These are phyloP conservation scores for Ogataea haglerorum DNA, from an alignment of 805 yeast genomes.

Conservation along the genomic window DNA sequence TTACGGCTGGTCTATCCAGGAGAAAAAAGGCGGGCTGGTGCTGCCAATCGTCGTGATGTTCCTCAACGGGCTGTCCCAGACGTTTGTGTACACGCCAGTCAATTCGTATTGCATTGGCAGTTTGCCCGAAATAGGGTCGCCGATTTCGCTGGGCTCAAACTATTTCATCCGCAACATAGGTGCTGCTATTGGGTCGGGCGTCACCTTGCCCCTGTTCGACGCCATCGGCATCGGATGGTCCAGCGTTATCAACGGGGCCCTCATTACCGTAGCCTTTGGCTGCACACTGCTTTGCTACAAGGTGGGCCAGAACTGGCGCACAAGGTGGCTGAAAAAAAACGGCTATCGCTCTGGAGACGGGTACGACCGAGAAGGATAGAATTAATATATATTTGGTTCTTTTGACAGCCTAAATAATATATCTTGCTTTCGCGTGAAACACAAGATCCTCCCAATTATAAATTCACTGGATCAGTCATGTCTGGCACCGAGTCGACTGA, in stretches of 20 bases:
- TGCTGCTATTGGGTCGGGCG: constrained; percentile 48
- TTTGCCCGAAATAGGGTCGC: constrained; percentile 51
- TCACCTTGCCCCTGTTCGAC: constrained; percentile 42
- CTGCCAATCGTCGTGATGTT: constrained; percentile 48
- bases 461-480: neutral
- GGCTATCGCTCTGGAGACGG: constrained; percentile 5
- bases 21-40: constrained; percentile 49
- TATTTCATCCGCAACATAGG: constrained; percentile 47
- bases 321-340: constrained; percentile 10
- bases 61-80: constrained; percentile 46
- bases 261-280: constrained; percentile 4
- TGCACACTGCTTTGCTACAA: constrained; percentile 1
- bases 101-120: constrained; percentile 57
- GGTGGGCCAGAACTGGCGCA: constrained; percentile 7
- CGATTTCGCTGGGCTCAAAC: constrained; percentile 46
- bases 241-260: constrained; percentile 41
- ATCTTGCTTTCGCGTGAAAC: constrained; percentile 12
- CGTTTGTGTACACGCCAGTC: constrained; percentile 45
- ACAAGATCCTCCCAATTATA: neutral
- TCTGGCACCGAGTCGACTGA: constrained; percentile 4
- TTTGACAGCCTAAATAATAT: constrained; percentile 6
- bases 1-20: constrained; percentile 50
- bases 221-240: constrained; percentile 55
- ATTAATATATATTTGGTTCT: neutral
- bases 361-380: constrained; percentile 7